These are phyloP conservation scores for Sesbania bispinosa DNA, from an alignment of 306 rosid genomes.

Conservation along the genomic window DNA sequence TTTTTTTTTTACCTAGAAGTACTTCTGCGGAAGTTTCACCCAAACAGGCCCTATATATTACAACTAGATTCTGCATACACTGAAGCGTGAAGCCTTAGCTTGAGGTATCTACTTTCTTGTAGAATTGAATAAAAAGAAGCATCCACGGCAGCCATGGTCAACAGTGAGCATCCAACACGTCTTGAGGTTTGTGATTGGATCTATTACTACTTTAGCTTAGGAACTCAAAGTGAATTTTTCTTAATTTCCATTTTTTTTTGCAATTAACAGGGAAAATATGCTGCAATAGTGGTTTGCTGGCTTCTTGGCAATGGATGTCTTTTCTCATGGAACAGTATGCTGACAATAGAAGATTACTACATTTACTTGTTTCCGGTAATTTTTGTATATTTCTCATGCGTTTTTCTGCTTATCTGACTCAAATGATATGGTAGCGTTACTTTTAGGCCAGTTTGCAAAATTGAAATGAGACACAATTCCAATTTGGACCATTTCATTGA, in stretches of 20 bases:
- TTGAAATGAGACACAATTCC: too few relatives aligned
- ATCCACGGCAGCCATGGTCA: slow-evolving; percentile 31
- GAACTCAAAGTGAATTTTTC: not conserved
- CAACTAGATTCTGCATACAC: not conserved
- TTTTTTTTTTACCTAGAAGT: too few relatives aligned
- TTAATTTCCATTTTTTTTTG: not conserved
- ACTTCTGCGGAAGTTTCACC: too few relatives aligned
- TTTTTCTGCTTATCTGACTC: not conserved
- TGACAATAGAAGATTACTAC: slow-evolving; percentile 79
- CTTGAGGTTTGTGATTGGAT: slow-evolving; percentile 47
- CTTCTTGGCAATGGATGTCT: slow-evolving; percentile 94
- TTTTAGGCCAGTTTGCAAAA: too few relatives aligned
- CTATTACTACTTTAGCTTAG: not conserved
- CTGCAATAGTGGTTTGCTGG: slow-evolving; percentile 64
- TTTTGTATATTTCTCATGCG: not conserved
- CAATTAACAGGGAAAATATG: slow-evolving; percentile 54
- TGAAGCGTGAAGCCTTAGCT: not conserved
- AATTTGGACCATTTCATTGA: too few relatives aligned
- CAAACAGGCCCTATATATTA: too few relatives aligned
- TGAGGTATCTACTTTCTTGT: slow-evolving; percentile 2
- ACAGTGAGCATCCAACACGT: slow-evolving; percentile 36
- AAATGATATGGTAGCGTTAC: not conserved
- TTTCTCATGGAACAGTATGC: slow-evolving; percentile 93
- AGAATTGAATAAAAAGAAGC: slow-evolving; percentile 28
- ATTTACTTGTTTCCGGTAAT: slow-evolving; percentile 67